Conservation (phyloP, 2,329 filamentous ascomycete species). For the Epichloe sibirici region DNA sequence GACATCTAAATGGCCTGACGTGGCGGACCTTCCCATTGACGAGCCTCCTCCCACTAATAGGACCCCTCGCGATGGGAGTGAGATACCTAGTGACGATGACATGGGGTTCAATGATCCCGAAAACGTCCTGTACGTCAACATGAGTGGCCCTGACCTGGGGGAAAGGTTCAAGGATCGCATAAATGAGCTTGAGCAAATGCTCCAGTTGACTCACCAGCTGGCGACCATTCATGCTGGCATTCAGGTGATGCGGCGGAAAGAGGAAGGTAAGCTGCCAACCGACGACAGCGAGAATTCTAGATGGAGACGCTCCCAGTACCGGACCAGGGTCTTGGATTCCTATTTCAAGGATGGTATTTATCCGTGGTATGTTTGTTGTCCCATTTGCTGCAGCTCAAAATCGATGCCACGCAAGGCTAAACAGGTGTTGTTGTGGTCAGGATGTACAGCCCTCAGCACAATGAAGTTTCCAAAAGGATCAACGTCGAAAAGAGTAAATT, state of each 20-base stretch:
- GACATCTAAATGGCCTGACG: background rate
- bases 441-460: background rate
- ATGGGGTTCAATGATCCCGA: background rate
- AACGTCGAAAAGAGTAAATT: background rate
- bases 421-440: background rate
- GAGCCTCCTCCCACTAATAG: background rate
- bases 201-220: background rate
- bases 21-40: background rate
- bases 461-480: background rate
- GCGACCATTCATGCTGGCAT: background rate
- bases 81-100: background rate
- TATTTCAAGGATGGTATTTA: background rate
- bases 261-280: background rate
- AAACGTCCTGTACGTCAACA: background rate
- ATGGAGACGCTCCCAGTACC: background rate
- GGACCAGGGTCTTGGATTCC: background rate
- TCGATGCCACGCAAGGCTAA: background rate
- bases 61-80: background rate
- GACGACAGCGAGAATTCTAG: background rate
- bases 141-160: background rate
- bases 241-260: background rate
- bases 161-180: background rate
- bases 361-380: background rate
- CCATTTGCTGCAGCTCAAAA: background rate
- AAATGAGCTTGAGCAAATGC: background rate